Evolutionary conservation across 2,329 filamentous ascomycete genomes (phyloP), one percentile per base, ranked within the genome.

Genomic region (Tolypocladium endophyticum): DNA sequence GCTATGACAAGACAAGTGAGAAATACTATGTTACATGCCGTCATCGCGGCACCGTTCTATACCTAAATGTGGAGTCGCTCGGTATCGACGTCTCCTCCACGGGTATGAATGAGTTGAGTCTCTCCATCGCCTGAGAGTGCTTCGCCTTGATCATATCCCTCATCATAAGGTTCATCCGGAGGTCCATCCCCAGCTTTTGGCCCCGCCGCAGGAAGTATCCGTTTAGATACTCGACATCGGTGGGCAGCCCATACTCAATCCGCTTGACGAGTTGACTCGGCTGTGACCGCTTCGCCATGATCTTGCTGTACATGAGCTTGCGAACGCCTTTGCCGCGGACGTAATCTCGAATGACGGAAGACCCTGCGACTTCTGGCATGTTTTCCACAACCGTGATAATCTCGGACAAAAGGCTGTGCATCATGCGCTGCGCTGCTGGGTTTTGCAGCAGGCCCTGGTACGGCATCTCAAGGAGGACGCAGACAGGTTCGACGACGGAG

Each of bases 181-280:
- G 86, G 57, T 83, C 77, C n/a, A 96, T 77, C 1, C 90, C 89
- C 61, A 92, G 67, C 69, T 89, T 83, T 66, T 83, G 80, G 0
- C 89, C 94, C 47, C 87, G 82, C 57, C 78, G 80, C 38, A 95
- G 80, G 61, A 99, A 88, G 75, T 93, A 99, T 0, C 92, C 93
- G 70, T 95, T 97, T 65, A 93, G 82, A 68, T 87, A 96, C 54
- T 92, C 84, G 47, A 97, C 83, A 67, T 96, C 91, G 0, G 90
- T 91, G 60, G 79, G 74, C 62, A 76, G 75, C 1, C 89, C 87
- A 1, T 74, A 71, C 14, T 83, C 75, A 16, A 92, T 77, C 66
- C 87, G 84, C 58, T 81, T 79, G 7, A 89, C 76, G 85, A 96
- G 91, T 25, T 78, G 81, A 66, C 85, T 89, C 50, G 72, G 67